Evolutionary conservation across 306 rosid species (phyloP), one percentile per base, ranked within the genome.

Genomic region (Ormosia semicastrata): DNA sequence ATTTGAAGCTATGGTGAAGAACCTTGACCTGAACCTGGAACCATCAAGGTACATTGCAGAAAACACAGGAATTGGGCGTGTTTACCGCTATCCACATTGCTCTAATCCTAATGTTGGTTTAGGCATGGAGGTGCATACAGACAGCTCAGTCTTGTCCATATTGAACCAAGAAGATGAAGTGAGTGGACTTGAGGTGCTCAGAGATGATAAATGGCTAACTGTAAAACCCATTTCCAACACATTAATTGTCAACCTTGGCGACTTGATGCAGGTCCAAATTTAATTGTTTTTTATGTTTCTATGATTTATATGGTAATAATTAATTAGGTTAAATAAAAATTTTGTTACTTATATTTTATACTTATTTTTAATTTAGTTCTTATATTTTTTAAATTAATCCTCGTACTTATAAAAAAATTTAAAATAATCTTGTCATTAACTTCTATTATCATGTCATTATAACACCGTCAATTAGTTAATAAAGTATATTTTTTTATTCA

Each of bases 181-280:
- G 1, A 81, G 83, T 46, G 87, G 94, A n/a, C 86, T 89, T 8
- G 82, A 91, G 62, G 69, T 91, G 13, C 88, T 89, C 80, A 88
- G 66, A 56, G 77, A 85, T 76, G 40, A 82, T 6, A 73, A 82
- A 0, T 91, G 92, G 96, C 60, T 76, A 6, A 52, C 82, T 41
- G 89, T 88, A 0, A 75, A 83, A 15, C 89, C 92, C 30, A 33
- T 83, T 60, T 54, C 89, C 40, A 74, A 83, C 80, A 79, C 94
- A 2, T 69, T 91, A 4, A 75, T 85, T 13, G 85, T 88, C 83
- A 91, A 91, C 74, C 82, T 89, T 12, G 96, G 94, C 6, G 94
- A 91, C 60, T 87, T 91, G 91, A 88, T 89, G 91, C 92, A 91
- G 93, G 93, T 89, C 6, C 32, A 29, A 13, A 47, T n/a, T 10